These are phyloP conservation scores for Pyrus pyrifolia DNA, from an alignment of 306 rosid species.

Conservation along the genomic window DNA sequence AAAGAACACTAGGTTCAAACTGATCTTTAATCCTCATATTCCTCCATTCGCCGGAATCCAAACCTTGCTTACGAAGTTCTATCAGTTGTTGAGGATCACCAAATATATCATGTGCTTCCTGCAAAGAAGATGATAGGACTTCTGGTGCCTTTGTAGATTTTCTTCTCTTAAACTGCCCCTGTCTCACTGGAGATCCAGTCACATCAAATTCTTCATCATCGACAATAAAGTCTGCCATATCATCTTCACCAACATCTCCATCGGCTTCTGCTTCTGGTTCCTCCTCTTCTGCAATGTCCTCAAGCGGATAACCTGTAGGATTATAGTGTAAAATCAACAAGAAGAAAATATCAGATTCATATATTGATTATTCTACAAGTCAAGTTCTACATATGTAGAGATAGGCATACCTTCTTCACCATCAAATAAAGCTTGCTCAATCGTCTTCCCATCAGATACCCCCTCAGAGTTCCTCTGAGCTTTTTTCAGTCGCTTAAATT, in stretches of 20 bases:
- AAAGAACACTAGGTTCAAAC: constrained; percentile 77
- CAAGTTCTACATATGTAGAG: neutral
- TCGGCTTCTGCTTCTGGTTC: constrained; percentile 90
- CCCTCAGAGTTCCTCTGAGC: constrained; percentile 60
- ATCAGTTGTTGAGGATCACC: constrained; percentile 78
- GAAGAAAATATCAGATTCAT: constrained; percentile 6
- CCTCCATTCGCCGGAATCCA: constrained; percentile 44
- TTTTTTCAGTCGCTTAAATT: constrained; percentile 77
- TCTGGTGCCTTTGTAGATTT: constrained; percentile 67
- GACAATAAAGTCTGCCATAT: constrained; percentile 95
- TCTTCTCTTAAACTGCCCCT: constrained; percentile 45
- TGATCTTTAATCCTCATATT: constrained; percentile 80
- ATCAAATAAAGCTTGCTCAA: constrained; percentile 68
- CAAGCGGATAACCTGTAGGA: constrained; percentile 60
- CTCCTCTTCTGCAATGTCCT: constrained; percentile 91
- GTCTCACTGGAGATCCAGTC: constrained; percentile 65
- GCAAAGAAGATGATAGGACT: constrained; percentile 79
- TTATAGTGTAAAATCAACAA: constrained; percentile 7
- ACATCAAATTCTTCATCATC: constrained; percentile 74
- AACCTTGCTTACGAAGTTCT: constrained; percentile 43
- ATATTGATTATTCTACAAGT: constrained; percentile 5
- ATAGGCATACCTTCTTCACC: constrained; percentile 69
- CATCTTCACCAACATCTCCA: constrained; percentile 85
- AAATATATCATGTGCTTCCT: constrained; percentile 90
- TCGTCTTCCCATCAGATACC: constrained; percentile 82